Conservation (phyloP, 2,329 filamentous ascomycete species). For the Ambrosiella xylebori region DNA sequence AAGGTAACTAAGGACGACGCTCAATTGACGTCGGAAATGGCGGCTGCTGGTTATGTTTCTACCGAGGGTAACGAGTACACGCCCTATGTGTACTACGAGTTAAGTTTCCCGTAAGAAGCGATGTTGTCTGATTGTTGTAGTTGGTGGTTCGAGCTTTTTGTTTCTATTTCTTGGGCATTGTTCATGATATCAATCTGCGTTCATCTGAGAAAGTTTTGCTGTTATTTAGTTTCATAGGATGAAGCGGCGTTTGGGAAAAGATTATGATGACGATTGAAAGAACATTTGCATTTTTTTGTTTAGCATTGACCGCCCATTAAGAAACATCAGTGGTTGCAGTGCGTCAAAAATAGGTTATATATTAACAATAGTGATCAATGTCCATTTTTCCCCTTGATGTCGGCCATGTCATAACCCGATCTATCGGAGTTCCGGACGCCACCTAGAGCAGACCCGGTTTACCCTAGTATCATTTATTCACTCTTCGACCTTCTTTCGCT, state of each 20-base stretch:
- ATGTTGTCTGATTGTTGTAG: not conserved
- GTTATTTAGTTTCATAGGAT: not conserved
- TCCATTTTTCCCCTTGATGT: no score
- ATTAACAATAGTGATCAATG: no score
- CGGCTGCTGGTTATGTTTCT: constrained; percentile 49
- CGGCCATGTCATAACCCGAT: no score
- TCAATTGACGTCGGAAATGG: constrained; percentile 63
- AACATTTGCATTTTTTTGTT: no score
- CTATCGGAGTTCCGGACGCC: constrained; percentile 10
- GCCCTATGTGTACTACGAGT: constrained; percentile 92
- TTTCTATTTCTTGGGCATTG: not conserved
- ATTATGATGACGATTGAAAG: no score
- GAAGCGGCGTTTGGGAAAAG: no score
- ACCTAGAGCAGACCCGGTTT: not conserved
- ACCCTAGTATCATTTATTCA: not conserved
- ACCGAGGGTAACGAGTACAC: constrained; percentile 74
- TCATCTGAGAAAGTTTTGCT: not conserved
- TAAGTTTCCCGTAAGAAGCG: constrained; percentile 45
- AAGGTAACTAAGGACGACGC: constrained; percentile 81
- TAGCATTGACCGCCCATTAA: no score
- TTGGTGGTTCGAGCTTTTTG: not conserved
- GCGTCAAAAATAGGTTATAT: no score
- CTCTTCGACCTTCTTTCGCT: not conserved
- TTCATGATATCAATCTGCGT: not conserved
- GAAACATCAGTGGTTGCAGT: no score